phyloP scores from a whole-genome alignment of 352 stramenopile species.

The Globisporangium cederbergense region DNA sequence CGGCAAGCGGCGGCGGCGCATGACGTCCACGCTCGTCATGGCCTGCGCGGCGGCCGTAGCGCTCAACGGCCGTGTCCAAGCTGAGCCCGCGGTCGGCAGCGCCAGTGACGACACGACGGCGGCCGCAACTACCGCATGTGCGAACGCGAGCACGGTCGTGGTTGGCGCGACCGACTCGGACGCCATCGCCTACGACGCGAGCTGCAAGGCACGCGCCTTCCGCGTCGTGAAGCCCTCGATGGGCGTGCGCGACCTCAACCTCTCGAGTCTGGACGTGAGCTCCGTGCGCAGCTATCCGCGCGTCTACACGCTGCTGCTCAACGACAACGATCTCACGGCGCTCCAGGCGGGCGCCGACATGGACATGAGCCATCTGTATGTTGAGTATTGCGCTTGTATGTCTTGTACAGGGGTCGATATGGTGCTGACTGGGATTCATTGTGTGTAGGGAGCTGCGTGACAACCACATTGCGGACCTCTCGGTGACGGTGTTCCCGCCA shows the following conservation, averaged over 20 bases:
- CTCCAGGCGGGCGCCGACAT: not conserved
- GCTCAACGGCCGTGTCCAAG: not conserved
- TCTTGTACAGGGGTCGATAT: not conserved
- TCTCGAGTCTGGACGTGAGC: constrained; percentile 58
- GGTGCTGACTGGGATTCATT: not conserved
- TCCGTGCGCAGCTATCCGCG: constrained; percentile 44
- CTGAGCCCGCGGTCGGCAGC: not conserved
- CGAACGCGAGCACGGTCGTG: constrained; percentile 42
- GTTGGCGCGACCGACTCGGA: constrained; percentile 28
- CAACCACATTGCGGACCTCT: constrained; percentile 15
- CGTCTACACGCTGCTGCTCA: constrained; percentile 27
- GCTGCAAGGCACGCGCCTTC: constrained; percentile 41
- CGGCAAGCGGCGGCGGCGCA: not conserved
- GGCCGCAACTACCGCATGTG: constrained; percentile 24
- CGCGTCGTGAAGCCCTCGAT: constrained; percentile 29
- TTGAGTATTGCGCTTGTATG: not conserved
- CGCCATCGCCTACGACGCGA: constrained; percentile 50
- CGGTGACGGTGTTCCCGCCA: constrained; percentile 2
- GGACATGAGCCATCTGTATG: constrained; percentile 6
- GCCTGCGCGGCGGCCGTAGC: not conserved
- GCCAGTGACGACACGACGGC: constrained; percentile 9
- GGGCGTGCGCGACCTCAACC: constrained; percentile 46
- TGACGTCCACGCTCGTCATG: not conserved
- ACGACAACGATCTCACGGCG: not conserved
- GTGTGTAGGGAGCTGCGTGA: constrained; percentile 6